These are phyloP conservation scores for Leccinum rimulosum DNA, from an alignment of 768 basidiomycete genomes.

Conservation along the genomic window DNA sequence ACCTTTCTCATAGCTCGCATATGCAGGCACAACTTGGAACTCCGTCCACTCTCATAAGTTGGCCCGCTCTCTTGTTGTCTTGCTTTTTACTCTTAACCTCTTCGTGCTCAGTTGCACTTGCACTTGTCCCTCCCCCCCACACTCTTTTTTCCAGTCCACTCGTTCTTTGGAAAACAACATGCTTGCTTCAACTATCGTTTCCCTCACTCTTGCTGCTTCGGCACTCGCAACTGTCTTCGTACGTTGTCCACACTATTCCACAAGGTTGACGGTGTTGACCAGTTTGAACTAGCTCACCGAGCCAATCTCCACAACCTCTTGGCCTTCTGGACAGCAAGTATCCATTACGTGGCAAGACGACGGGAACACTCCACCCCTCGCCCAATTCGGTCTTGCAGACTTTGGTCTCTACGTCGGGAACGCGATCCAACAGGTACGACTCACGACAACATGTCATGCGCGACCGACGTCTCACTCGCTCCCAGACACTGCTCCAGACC, in stretches of 20 bases:
- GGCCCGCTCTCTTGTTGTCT: neutral
- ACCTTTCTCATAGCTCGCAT: neutral
- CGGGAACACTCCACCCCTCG: constrained; percentile 44
- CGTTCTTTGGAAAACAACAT: constrained; percentile 34
- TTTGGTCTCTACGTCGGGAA: constrained; percentile 68
- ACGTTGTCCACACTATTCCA: constrained; percentile 23
- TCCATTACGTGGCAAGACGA: constrained; percentile 63
- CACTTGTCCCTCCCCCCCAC: constrained; percentile 14
- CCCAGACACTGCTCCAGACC: constrained; percentile 54
- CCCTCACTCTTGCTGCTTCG: constrained; percentile 52
- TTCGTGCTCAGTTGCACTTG: constrained; percentile 1
- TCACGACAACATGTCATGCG: neutral
- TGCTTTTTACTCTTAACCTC: neutral
- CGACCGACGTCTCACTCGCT: neutral
- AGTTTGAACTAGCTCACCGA: constrained; percentile 47
- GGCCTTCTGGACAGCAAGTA: constrained; percentile 47
- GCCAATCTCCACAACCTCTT: constrained; percentile 47
- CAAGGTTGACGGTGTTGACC: constrained; percentile 1
- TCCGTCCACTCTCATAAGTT: constrained; percentile 17
- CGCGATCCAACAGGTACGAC: constrained; percentile 54
- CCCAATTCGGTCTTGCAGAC: constrained; percentile 47
- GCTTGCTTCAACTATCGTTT: constrained; percentile 48
- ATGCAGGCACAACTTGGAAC: constrained; percentile 26
- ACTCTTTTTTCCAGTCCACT: constrained; percentile 23
- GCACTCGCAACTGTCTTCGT: constrained; percentile 59